Evolutionary conservation across 176 grass and related monocot species (phyloP), one percentile per base, ranked within the genome.

Genomic region (Elymus sibiricus): DNA sequence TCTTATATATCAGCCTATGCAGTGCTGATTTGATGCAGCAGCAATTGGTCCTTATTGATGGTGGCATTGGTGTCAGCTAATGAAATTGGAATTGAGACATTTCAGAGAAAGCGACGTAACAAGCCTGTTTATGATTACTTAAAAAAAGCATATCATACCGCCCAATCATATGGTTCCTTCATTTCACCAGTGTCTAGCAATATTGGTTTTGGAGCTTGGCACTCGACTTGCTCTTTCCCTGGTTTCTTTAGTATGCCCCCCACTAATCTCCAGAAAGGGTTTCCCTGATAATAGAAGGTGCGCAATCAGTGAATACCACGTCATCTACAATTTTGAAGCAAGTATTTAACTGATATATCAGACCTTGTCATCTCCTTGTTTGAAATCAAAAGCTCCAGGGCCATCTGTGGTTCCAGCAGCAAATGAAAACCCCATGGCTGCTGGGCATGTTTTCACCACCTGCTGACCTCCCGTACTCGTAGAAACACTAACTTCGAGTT

Each of bases 181-280:
- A 99, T 99, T 92, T 99, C 97, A 80, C 97, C 97, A 11, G 92
- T 99, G 66, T 99, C 97, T 67, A 99, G 90, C 82, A 99, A 93
- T 86, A 99, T 94, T 76, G 97, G 97, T 78, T 99, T 99, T 58
- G 97, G 97, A 90, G 86, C 67, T 78, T 99, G 97, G 82, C 97
- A 99, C 13, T 81, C 22, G 2, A 96, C 85, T 84, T 99, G 97
- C 66, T 99, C 90, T 78, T 90, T 86, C 34, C 82, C 89, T 77
- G 97, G 97, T 88, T 55, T 51, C 88, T 94, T 99, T 31, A 99
- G 71, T 38, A 96, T 40, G 49, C 96, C 94, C 80, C 97, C 91
- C 68, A 99, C 92, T 62, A 99, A 86, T 64, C 7, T 94, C 97
- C 97, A 99, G 87, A 99, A 99, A 90, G 89, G 67, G 82, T 99